These are phyloP conservation scores for Cordyceps javanica DNA, from an alignment of 2,329 filamentous ascomycete species.

Conservation along the genomic window DNA sequence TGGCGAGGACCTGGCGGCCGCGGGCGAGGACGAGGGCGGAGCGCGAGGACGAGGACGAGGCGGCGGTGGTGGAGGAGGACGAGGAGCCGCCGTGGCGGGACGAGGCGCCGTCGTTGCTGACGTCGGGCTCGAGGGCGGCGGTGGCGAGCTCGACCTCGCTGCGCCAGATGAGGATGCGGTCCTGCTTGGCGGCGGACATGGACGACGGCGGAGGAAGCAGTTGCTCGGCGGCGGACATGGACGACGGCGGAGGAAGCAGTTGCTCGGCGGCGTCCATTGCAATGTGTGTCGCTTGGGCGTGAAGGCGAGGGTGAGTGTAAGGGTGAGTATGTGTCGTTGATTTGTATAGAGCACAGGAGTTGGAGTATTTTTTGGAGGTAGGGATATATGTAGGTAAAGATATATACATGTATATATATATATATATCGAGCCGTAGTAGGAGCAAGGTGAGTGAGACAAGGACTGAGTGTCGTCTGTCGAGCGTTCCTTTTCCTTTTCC, in stretches of 20 bases:
- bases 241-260: too few species aligned
- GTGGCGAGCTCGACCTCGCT: conserved; percentile 44
- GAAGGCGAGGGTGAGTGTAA: neutral
- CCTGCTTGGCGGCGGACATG: conserved; percentile 24
- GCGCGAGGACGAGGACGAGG: conserved; percentile 22
- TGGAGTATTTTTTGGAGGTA: too few species aligned
- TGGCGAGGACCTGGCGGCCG: conserved; percentile 18
- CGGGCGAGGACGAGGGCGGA: conserved; percentile 19
- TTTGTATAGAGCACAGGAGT: too few species aligned
- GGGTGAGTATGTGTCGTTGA: neutral
- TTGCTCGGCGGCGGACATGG: conserved; percentile 15
- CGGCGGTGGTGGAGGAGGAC: conserved; percentile 26
- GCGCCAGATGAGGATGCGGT: conserved; percentile 45
- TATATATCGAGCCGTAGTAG: too few species aligned
- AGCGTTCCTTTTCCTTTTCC: neutral
- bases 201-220: too few species aligned
- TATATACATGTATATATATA: too few species aligned
- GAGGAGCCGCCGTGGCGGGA: conserved; percentile 25
- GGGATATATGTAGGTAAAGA: too few species aligned
- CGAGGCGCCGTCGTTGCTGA: conserved; percentile 19
- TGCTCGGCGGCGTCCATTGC: conserved; percentile 9
- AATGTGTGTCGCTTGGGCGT: neutral
- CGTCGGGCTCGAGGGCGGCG: conserved; percentile 27
- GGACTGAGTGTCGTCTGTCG: neutral
- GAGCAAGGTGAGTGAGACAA: too few species aligned